Evolutionary conservation across 169 alveolate genomes (phyloP), one percentile per base, ranked within the genome.

Genomic region (Theileria parva): DNA sequence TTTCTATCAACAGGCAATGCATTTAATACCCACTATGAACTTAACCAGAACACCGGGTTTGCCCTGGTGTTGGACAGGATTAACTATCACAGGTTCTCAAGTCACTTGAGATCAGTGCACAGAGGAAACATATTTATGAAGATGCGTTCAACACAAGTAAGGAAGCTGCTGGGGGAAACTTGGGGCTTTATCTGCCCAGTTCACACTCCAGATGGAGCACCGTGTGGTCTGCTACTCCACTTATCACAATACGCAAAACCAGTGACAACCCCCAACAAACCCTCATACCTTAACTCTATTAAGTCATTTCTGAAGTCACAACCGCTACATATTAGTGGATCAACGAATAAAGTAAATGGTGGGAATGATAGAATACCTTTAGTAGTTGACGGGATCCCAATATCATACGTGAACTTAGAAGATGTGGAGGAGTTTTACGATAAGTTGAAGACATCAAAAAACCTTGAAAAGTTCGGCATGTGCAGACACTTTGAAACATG

Each of bases 151-250:
- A 97, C 99, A 0, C 84, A 88, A 83, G 95, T 92, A 19, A 97
- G 99, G 83, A 98, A 97, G 91, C 92, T 99, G 80, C 91, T 97
- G 27, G 99, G 99, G 0, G 99, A 99, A 80, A 95, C 98, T 50
- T 99, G 99, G 99, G 99, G 99, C 39, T 99, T 99, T 89, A 91
- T 99, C 19, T 99, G 99, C 70, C 99, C 99, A 4, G 99, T 99
- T 21, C 99, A 99, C 86, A 98, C 99, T 0, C 99, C 99, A 48
- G 99, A 99, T 93, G 99, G 99, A 59, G 98, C 98, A n/a, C 99
- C 99, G 0, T 98, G 99, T 80, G 99, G 99, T 8, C 91, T 99
- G 51, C 81, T 99, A 83, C 93, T 97, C 65, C 99, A 99, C 91
- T 91, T 98, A 63, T 80, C 99, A 11, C 95, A 94, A 70, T 93